Evolutionary conservation across 495 filamentous ascomycete genomes (phyloP).

Genomic region (Daldinia caldariorum): DNA sequence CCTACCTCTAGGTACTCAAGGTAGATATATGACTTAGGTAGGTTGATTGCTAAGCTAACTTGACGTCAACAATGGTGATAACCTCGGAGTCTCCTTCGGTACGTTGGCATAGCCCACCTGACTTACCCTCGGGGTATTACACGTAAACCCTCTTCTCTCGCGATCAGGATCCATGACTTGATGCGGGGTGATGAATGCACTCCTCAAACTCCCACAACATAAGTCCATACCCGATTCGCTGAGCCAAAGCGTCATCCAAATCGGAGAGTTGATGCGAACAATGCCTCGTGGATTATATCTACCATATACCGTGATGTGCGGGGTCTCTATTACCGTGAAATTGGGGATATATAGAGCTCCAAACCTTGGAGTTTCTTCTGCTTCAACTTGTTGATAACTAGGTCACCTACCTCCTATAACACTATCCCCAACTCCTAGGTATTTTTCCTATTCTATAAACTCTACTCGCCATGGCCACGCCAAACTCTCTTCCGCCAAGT

Average conservation of each 20-base stretch:
- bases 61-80: background rate
- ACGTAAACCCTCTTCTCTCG: background rate
- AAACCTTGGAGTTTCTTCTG: background rate
- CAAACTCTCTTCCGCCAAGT: slow-evolving; percentile 53
- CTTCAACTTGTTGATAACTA: background rate
- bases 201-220: slow-evolving; percentile 1
- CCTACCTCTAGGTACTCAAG: too few species aligned
- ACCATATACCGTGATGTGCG: slow-evolving; percentile 20
- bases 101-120: slow-evolving; percentile 1
- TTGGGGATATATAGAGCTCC: slow-evolving; percentile 7
- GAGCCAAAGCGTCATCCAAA: slow-evolving; percentile 1
- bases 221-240: slow-evolving; percentile 27
- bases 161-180: background rate
- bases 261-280: slow-evolving; percentile 1
- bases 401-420: background rate
- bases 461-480: slow-evolving; percentile 15
- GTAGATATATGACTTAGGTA: background rate
- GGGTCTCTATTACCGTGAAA: slow-evolving; percentile 20
- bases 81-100: slow-evolving; percentile 15
- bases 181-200: slow-evolving; percentile 23
- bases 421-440: background rate
- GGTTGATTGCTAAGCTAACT: background rate
- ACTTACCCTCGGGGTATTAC: slow-evolving; percentile 8
- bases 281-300: background rate
- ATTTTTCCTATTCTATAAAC: background rate